Evolutionary conservation across 345 rosid genomes (phyloP), one percentile per base, ranked within the genome.

Genomic region (Chamaenerion angustifolium): DNA sequence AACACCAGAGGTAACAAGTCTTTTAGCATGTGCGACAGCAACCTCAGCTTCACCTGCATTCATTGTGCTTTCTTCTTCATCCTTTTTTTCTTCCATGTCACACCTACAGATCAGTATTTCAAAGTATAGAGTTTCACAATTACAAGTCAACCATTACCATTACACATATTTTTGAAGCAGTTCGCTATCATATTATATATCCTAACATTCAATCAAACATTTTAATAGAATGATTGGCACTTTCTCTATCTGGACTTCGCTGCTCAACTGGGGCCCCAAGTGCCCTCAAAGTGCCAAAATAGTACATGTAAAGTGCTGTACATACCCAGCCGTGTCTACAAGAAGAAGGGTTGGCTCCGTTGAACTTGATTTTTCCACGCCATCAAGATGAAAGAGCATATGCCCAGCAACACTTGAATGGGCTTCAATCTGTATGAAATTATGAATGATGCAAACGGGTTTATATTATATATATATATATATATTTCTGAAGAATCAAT

Each of bases 81-180:
- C 98, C 76, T 92, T 84, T 81, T 84, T 83, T 76, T 84, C 96
- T 56, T 92, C 98, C 96, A 87, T 92, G 63, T 87, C 95, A 62
- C 98, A 87, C 51, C 94, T 83, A 64, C 61, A 71, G 65, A 48
- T 65, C 12, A 63, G 54, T 48, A 61, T 43, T 6, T 37, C 6
- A 45, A 46, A 55, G 50, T 25, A 48, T 11, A 11, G 27, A 16
- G 43, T 43, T 16, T 35, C 10, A 43, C 17, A 45, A 56, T 41
- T n/a, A 43, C 42, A 15, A 27, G n/a, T 12, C 37, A 60, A 40
- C 49, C 11, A 19, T 10, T 45, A 1, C 48, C 11, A 19, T 10
- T 45, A 1, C 48, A 10, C 42, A 60, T 18, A n/a, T 52, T 52
- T 40, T 45, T 16, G 25, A 16, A 41, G 6, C 46, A 49, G 12